Conservation (phyloP, 495 filamentous ascomycete species). For the Evernia prunastri region DNA sequence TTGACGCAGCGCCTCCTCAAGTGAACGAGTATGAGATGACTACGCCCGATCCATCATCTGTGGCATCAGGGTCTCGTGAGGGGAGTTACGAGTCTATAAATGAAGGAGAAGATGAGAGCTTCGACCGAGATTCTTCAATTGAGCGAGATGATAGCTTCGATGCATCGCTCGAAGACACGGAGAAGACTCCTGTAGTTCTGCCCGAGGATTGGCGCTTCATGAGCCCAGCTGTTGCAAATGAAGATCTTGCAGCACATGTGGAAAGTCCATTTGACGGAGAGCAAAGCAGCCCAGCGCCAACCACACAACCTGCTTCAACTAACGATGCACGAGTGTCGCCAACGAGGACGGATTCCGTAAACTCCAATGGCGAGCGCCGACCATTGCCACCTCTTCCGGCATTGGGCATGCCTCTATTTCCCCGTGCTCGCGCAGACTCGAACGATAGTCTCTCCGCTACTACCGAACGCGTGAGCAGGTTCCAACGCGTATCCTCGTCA, state of each 20-base stretch:
- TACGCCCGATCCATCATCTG: constrained; percentile 85
- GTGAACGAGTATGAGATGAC: constrained; percentile 97
- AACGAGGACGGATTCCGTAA: constrained; percentile 47
- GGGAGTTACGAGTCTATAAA: constrained; percentile 87
- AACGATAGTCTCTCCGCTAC: constrained; percentile 50
- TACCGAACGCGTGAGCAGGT: constrained; percentile 55
- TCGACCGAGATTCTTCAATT: constrained; percentile 57
- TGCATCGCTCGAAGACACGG: constrained; percentile 85
- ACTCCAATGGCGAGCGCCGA: constrained; percentile 65
- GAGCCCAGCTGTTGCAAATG: constrained; percentile 51
- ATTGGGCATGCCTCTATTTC: constrained; percentile 33
- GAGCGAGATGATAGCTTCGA: constrained; percentile 88
- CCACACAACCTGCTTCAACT: constrained; percentile 38
- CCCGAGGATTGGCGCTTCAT: constrained; percentile 92
- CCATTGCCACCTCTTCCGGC: constrained; percentile 71
- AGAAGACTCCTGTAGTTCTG: constrained; percentile 93
- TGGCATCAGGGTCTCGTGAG: constrained; percentile 80
- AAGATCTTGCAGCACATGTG: constrained; percentile 44
- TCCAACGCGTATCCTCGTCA: constrained; percentile 57
- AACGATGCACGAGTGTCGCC: constrained; percentile 32
- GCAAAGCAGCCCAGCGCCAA: constrained; percentile 57
- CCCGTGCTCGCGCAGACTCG: constrained; percentile 38
- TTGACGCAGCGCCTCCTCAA: constrained; percentile 87
- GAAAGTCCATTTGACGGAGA: constrained; percentile 64
- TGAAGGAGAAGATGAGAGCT: constrained; percentile 64